Base-by-base conservation (phyloP, 805 yeast genomes). In the Wickerhamomyces pijperi region DNA sequence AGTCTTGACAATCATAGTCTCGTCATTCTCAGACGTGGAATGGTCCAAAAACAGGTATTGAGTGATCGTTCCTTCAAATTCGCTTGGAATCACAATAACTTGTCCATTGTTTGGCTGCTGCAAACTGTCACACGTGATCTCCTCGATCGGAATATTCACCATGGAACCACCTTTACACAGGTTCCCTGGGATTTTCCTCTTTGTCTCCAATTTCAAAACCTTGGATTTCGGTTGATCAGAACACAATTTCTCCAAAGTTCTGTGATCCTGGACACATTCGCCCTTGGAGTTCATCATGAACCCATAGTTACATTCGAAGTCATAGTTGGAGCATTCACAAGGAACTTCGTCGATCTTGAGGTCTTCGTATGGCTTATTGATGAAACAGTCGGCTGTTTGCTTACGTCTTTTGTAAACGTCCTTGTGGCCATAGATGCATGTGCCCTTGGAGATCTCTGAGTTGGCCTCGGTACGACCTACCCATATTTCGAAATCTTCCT, bases 251-350 rank as follows among this genome's bases (percentile, higher is more conserved):
- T 19, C 35, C 34, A 49, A 36, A 16, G 37, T 29, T 13, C 46
- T 52, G 19, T 37, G 42, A 28, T 52, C 67, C 2, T 65, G 61
- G 3, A 65, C 70, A 61, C 95, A 84, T 5, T 59, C 59, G 3
- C 72, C 72, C 20, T 60, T 52, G 0, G 53, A 47, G 42, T 58
- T 51, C 16, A 46, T 58, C 2, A 47, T 41, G 46, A 73, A 76
- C 3, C 81, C 83, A 36, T 59, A 65, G 1, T 69, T 66, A 58
- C 95, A 86, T 54, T 85, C 94, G 45, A 69, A 78, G 54, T 86
- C 95, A 6, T 46, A 49, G 4, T 61, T 70, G 0, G 74, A 56
- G 60, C 95, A 86, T 8, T 60, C 59, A 58, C 95, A 86, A 11
- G 73, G 61, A 36, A 68, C 76, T 42, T 74, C 77, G 19, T 58